Conservation (phyloP, 768 basidiomycete species). For the Tubosaeta brunneosetosa region DNA sequence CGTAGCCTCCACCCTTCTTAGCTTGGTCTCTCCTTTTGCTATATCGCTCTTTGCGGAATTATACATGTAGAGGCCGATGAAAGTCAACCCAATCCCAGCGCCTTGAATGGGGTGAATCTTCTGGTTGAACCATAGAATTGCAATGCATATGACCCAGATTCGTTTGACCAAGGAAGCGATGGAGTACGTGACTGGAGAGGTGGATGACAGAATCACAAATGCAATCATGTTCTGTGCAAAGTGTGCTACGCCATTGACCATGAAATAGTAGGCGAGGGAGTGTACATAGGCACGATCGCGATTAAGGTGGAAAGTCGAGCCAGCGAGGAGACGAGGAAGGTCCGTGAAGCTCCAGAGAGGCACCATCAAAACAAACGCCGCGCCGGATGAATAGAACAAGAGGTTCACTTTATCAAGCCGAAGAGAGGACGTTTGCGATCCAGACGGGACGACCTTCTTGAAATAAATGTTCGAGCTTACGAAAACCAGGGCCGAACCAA, state of each 20-base stretch:
- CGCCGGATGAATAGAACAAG: slow-evolving; percentile 87
- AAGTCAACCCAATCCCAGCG: slow-evolving; percentile 87
- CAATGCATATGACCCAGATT: slow-evolving; percentile 96
- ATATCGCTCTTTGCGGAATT: slow-evolving; percentile 92
- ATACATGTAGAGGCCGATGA: slow-evolving; percentile 91
- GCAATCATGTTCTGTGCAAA: slow-evolving; percentile 98
- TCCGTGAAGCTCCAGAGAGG: slow-evolving; percentile 94
- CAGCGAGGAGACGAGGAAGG: slow-evolving; percentile 59
- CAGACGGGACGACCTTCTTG: slow-evolving; percentile 91
- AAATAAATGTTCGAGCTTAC: slow-evolving; percentile 98
- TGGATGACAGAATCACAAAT: slow-evolving; percentile 91
- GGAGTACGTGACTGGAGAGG: slow-evolving; percentile 97
- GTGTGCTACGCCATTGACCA: slow-evolving; percentile 93
- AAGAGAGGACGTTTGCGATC: slow-evolving; percentile 48
- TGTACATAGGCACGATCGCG: slow-evolving; percentile 49
- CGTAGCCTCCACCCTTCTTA: slow-evolving; percentile 71
- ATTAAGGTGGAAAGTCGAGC: slow-evolving; percentile 37
- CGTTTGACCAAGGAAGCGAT: slow-evolving; percentile 98
- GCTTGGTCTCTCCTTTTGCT: slow-evolving; percentile 86
- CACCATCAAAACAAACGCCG: slow-evolving; percentile 94
- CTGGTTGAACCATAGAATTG: slow-evolving; percentile 95
- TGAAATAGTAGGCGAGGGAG: slow-evolving; percentile 74
- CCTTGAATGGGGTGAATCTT: slow-evolving; percentile 78
- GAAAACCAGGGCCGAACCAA: slow-evolving; percentile 95
- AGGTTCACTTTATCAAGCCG: slow-evolving; percentile 98